Percentiles rank a stretch among this genome's conserved stretches.
Conservation (phyloP, 345 rosid genomes). For the Ceriops tagal region DNA sequence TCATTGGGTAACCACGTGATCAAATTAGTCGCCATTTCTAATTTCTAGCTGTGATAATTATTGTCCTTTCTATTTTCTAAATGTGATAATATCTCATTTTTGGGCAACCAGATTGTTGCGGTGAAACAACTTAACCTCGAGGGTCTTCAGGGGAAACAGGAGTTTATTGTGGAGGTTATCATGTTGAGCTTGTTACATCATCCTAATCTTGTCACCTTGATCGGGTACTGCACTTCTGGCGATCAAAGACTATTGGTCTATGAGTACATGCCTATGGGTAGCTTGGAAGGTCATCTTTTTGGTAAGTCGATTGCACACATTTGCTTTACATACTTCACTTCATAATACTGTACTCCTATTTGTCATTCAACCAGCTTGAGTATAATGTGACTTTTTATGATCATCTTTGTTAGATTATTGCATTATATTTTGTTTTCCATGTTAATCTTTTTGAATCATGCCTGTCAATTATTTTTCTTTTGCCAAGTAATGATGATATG, state of each 20-base stretch:
- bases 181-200: constrained; percentile 94
- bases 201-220: constrained; percentile 77
- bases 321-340: too few species aligned
- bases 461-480: too few species aligned
- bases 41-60: background rate
- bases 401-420: too few species aligned
- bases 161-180: constrained; percentile 93
- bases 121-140: constrained; percentile 86
- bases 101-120: constrained; percentile 69
- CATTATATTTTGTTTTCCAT: too few species aligned
- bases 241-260: constrained; percentile 95
- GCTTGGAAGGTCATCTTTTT: constrained; percentile 91
- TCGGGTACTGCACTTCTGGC: constrained; percentile 89
- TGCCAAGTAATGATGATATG: too few species aligned
- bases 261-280: constrained; percentile 92
- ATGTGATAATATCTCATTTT: background rate
- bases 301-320: constrained; percentile 42
- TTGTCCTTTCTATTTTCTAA: background rate
- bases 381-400: too few species aligned
- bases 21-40: background rate
- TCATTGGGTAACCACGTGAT: background rate
- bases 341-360: too few species aligned
- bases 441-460: too few species aligned
- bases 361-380: too few species aligned
- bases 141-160: constrained; percentile 85